Base-by-base conservation (phyloP, 208 protist species). In the Balamuthia mandrillaris region DNA sequence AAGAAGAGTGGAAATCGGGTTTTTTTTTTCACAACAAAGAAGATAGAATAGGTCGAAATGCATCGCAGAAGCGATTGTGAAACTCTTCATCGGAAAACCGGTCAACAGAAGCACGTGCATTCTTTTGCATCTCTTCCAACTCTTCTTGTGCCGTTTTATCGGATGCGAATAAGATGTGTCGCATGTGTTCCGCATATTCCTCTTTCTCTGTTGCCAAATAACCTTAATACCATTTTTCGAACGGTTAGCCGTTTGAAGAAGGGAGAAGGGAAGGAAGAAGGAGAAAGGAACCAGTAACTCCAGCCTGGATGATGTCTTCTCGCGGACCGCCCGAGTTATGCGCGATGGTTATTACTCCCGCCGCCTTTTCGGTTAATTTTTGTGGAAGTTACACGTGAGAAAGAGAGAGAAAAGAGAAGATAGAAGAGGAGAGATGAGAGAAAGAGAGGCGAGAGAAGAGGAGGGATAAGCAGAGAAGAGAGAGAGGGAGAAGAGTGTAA, bases 291-390 rank as follows among this genome's bases (percentile, higher is more conserved):
- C 81, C 42, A 29, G 65, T 52, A 10, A 35, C 18, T 2, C 16
- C 10, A 29, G 44, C 39, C 18, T 74, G 74, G 70, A 99, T 86
- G 70, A 99, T 99, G 88, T 99, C 97, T 29, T 91, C 63, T 60
- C 92, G 78, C 1, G 98, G 97, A 10, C 98, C 97, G 35, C 94
- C 98, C 45, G 94, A 97, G 14, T 93, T 86, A 89, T 99, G 96
- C 0, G 94, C 97, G 0, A 99, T 84, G 0, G 96, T 85, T 24
- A 99, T 90, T 33, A 96, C 91, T 9, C 96, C 96, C 14, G 91
- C 89, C 0, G 96, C 96, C 42, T 58, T 16, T n/a, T 21, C 45
- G 2, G 47, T 21, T 14, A 14, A 54, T 21, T 24, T 54, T 14
- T 24, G 47, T 54, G 16, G 18, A 18, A 24, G 47, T 21, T 21